Evolutionary conservation across 306 rosid genomes (phyloP), one percentile per base, ranked within the genome.

Genomic region (Corylus americana): DNA sequence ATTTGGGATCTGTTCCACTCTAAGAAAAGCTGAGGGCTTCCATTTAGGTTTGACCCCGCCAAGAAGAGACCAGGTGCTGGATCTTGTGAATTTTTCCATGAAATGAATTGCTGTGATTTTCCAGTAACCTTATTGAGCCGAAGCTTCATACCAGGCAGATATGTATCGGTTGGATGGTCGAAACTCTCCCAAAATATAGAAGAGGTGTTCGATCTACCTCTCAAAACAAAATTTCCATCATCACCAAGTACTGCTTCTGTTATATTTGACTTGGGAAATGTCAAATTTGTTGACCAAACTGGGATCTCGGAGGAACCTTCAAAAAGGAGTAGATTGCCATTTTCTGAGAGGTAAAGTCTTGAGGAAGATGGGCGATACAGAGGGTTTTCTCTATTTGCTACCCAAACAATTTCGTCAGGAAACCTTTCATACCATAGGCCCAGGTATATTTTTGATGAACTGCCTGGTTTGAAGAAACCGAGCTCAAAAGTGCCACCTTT

Each of bases 41-140:
- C 88, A 0, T 70, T 63, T 1, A 88, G 91, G 76, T 85, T 89
- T 27, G 83, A 53, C 59, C 85, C 89, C 11, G 89, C 22, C 22
- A 22, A 85, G 82, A 83, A 87, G 7, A 82, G 45, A n/a, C 89
- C 91, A 11, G 76, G 8, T 16, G 85, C 79, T 2, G 91, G 87
- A 80, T 88, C 78, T 2, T 85, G 77, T 0, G 14, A 10, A 49
- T 49, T 49, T 49, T 49, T 49, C 53, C 14, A 49, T 48, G 53
- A 49, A 49, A 49, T 49, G 14, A 49, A 14, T 14, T 49, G 53
- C 14, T 49, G 14, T 9, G 53, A 2, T 76, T 68, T 17, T 29
- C 79, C 76, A 25, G 85, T 85, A 76, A 12, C 80, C 0, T 80
- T 80, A 49, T 49, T 14, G 3, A 49, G 11, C 13, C 14, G 25